A percentile compares a stretch with the other conserved stretches of the same genome.
phyloP scores from a whole-genome alignment of 2,329 filamentous ascomycete species.

The Sarocladiaceae sp. region DNA sequence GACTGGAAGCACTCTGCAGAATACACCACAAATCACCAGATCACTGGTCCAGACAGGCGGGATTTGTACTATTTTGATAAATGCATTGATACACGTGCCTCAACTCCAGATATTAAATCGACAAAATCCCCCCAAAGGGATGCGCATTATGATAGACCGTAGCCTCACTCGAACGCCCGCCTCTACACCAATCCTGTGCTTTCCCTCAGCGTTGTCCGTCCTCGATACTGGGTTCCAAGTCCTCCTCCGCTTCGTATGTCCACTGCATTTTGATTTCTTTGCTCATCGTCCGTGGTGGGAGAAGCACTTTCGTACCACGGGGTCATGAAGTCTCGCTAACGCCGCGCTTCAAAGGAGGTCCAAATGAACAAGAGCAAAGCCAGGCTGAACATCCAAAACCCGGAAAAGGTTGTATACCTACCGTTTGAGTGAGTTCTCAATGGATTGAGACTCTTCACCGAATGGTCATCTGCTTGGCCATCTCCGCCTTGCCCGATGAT shows the following conservation, averaged over 20 bases:
- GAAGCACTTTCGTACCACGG: constrained; percentile 46
- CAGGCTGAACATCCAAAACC: constrained; percentile 14
- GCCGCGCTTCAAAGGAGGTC: constrained; percentile 44
- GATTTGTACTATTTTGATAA: too few relatives aligned
- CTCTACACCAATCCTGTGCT: background rate
- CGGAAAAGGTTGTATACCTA: constrained; percentile 30
- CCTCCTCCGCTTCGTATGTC: constrained; percentile 25
- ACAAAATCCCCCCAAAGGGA: too few relatives aligned
- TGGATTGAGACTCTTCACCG: constrained; percentile 45
- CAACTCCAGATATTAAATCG: too few relatives aligned
- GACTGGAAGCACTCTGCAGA: background rate
- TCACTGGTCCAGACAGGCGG: too few relatives aligned
- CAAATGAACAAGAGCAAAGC: constrained; percentile 32
- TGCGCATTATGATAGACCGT: too few relatives aligned
- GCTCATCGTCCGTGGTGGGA: constrained; percentile 25
- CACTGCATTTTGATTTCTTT: background rate
- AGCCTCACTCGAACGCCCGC: background rate
- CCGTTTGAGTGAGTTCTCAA: constrained; percentile 21
- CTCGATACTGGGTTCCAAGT: background rate
- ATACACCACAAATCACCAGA: too few relatives aligned
- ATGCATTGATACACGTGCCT: too few relatives aligned
- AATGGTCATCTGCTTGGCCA: constrained; percentile 94
- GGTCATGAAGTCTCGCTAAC: constrained; percentile 37
- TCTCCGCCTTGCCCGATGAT: constrained; percentile 70
- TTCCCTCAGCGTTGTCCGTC: background rate